phyloP scores from a whole-genome alignment of 441 rosid genomes.

The Kokia cookei region DNA sequence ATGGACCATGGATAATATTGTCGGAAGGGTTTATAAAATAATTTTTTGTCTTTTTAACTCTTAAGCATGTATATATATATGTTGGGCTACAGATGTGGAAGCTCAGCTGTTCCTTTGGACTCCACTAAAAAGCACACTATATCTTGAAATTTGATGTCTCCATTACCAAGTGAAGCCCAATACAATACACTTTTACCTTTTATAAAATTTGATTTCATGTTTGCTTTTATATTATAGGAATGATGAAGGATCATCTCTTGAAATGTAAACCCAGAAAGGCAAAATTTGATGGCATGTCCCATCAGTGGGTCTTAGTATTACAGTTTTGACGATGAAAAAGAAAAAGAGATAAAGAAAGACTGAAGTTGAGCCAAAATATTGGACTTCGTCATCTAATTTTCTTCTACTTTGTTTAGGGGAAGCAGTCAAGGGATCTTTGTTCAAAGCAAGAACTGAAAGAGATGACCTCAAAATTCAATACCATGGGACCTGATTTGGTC shows the following conservation, averaged over 20 bases:
- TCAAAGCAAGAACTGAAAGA: neutral
- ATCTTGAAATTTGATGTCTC: neutral
- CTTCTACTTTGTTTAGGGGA: neutral
- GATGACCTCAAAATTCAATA: neutral
- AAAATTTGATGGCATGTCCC: neutral
- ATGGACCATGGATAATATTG: no score
- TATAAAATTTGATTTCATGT: neutral
- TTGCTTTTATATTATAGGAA: neutral
- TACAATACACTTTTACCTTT: neutral
- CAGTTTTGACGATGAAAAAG: neutral
- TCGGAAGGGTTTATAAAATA: no score
- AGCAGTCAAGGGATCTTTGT: neutral
- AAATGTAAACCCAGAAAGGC: neutral
- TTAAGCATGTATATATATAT: no score
- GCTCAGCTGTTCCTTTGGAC: no score
- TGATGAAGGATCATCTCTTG: neutral
- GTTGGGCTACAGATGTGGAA: no score
- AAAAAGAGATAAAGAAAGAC: neutral
- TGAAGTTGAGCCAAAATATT: neutral
- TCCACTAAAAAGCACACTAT: no score
- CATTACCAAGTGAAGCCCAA: neutral
- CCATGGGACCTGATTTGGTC: neutral
- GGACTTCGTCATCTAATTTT: neutral
- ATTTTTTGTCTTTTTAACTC: no score
- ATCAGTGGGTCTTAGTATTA: neutral